phyloP scores from a whole-genome alignment of 2,329 filamentous ascomycete genomes.

The Aspergillus pseudoviridinutans region DNA sequence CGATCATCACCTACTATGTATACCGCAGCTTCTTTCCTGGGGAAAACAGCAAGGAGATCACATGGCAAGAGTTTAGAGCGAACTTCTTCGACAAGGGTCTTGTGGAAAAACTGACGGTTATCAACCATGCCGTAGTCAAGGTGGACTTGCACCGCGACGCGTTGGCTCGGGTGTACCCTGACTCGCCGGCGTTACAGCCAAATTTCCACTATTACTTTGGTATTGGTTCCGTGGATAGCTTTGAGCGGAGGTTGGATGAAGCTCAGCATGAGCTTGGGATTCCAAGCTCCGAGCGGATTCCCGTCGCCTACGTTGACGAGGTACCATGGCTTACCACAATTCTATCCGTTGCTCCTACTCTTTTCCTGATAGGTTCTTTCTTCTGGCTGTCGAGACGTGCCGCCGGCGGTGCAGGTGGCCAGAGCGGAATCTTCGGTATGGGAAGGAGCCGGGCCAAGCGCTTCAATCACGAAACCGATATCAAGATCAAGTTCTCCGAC shows the following conservation, averaged over 20 bases:
- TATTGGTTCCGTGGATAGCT: conserved; percentile 90
- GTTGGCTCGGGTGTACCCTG: conserved; percentile 67
- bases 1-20: conserved; percentile 60
- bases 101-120: conserved; percentile 83
- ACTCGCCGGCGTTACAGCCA: conserved; percentile 64
- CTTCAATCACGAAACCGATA: conserved; percentile 93
- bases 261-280: conserved; percentile 86
- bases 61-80: conserved; percentile 92
- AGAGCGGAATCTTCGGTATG: conserved; percentile 87
- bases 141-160: conserved; percentile 77
- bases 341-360: conserved; percentile 78
- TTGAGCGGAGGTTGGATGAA: conserved; percentile 82
- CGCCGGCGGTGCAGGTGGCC: conserved; percentile 59
- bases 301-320: conserved; percentile 80
- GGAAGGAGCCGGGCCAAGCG: conserved; percentile 93
- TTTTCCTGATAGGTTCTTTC: conserved; percentile 79
- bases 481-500: conserved; percentile 96
- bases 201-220: conserved; percentile 88
- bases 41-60: conserved; percentile 73
- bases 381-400: conserved; percentile 76
- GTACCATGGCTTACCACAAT: conserved; percentile 68
- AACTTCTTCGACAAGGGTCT: conserved; percentile 95
- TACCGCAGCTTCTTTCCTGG: conserved; percentile 64
- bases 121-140: conserved; percentile 72
- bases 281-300: conserved; percentile 81